phyloP scores from a whole-genome alignment of 2,329 filamentous ascomycete genomes.

The Neonectria neomacrospora region DNA sequence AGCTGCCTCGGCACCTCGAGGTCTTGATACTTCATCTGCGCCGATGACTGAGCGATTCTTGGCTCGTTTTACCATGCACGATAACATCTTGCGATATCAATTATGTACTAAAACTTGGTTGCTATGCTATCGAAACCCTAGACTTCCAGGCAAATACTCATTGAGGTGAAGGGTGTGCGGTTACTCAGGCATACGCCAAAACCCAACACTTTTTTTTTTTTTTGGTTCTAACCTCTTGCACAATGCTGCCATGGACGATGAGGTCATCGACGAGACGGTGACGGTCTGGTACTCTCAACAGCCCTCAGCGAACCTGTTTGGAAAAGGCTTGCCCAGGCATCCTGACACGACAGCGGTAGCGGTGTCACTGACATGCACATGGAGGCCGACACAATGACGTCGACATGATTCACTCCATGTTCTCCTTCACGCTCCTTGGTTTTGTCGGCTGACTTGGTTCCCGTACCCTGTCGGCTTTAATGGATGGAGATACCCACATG shows the following conservation, averaged over 20 bases:
- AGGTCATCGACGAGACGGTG: background rate
- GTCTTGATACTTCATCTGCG: background rate
- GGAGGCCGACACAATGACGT: background rate
- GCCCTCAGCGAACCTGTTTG: no score
- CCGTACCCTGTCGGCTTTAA: background rate
- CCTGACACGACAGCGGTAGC: background rate
- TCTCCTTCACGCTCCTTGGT: background rate
- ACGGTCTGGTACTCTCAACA: background rate
- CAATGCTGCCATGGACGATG: background rate
- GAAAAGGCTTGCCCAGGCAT: background rate
- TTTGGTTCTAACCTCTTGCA: background rate
- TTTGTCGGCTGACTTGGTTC: background rate
- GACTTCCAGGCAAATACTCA: background rate
- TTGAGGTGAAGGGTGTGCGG: background rate
- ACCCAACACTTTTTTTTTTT: no score
- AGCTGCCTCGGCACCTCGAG: background rate
- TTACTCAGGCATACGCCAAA: background rate
- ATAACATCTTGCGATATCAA: background rate
- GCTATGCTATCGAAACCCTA: background rate
- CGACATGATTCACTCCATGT: background rate
- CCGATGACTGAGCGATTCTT: background rate
- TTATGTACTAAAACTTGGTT: no score
- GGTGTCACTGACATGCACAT: background rate
- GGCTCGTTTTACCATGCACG: background rate
- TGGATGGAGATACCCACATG: background rate